These are phyloP conservation scores for Scheffersomyces spartinae DNA, from an alignment of 805 yeast species.

Conservation along the genomic window DNA sequence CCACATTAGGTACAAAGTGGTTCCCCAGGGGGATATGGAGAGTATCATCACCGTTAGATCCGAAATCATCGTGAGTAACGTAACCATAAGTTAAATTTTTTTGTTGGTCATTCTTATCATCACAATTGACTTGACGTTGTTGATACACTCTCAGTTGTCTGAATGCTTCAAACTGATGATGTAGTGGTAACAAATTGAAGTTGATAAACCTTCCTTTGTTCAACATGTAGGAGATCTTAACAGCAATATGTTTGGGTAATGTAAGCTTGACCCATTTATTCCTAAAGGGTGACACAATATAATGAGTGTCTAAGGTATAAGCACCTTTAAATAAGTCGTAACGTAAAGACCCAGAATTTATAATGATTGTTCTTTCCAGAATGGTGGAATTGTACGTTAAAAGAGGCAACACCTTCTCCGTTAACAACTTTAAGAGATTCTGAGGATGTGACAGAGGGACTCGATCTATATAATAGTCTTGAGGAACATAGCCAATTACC, in stretches of 20 bases:
- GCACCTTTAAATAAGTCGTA: slow-evolving; percentile 81
- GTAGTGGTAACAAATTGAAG: not conserved
- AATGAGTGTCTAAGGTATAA: slow-evolving; percentile 70
- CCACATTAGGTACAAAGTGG: slow-evolving; percentile 69
- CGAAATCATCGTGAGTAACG: slow-evolving; percentile 75
- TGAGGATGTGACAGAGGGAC: slow-evolving; percentile 43
- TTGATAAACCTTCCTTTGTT: slow-evolving; percentile 44
- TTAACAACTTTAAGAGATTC: slow-evolving; percentile 48
- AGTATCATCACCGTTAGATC: slow-evolving; percentile 77
- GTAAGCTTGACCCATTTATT: slow-evolving; percentile 66
- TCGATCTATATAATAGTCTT: slow-evolving; percentile 52
- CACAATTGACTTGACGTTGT: not conserved
- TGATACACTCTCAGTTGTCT: not conserved
- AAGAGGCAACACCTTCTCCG: slow-evolving; percentile 42
- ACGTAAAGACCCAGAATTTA: slow-evolving; percentile 82
- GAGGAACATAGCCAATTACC: slow-evolving; percentile 54
- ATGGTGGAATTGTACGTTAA: slow-evolving; percentile 16
- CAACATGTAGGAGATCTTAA: slow-evolving; percentile 38
- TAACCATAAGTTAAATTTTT: slow-evolving; percentile 49
- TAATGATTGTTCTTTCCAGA: slow-evolving; percentile 37
- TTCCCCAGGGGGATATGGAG: slow-evolving; percentile 49
- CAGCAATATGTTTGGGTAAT: slow-evolving; percentile 49
- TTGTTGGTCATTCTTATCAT: slow-evolving; percentile 1
- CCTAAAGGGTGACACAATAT: slow-evolving; percentile 74
- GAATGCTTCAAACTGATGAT: not conserved